These are phyloP conservation scores for Erigeron canadensis DNA, from an alignment of 129 eudicot genomes.

Conservation along the genomic window DNA sequence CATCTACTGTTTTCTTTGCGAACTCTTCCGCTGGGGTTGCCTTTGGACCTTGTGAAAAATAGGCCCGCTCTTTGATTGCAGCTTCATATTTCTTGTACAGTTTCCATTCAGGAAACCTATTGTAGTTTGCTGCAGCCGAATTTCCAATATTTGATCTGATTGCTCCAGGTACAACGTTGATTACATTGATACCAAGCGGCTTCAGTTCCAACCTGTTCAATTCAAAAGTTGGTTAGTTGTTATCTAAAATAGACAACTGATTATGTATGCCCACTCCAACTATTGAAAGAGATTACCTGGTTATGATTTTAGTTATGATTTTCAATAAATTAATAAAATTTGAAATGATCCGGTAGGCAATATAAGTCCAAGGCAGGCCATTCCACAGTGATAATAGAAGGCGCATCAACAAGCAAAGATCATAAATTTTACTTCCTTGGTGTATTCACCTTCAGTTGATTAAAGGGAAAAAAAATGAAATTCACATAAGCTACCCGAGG, in stretches of 20 bases:
- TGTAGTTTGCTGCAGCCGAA: slow-evolving; percentile 63
- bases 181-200: slow-evolving; percentile 77
- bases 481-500: too few species aligned
- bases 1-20: slow-evolving; percentile 71
- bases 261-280: background rate
- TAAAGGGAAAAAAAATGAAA: too few species aligned
- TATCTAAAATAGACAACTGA: background rate
- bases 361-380: background rate
- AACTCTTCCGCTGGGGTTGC: slow-evolving; percentile 76
- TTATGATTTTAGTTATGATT: too few species aligned
- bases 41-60: slow-evolving; percentile 59
- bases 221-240: slow-evolving; percentile 14
- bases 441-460: background rate
- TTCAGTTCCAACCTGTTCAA: slow-evolving; percentile 65
- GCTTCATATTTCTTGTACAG: slow-evolving; percentile 70
- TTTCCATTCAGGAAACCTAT: slow-evolving; percentile 83
- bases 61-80: slow-evolving; percentile 67
- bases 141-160: slow-evolving; percentile 68
- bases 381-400: background rate
- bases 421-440: background rate
- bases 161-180: slow-evolving; percentile 76
- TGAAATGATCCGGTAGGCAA: background rate
- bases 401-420: background rate
- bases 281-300: background rate
- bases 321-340: too few species aligned